Evolutionary conservation across 108 stramenopile species (phyloP), one percentile per base, ranked within the genome.

Genomic region (Thalassiosira profunda): DNA sequence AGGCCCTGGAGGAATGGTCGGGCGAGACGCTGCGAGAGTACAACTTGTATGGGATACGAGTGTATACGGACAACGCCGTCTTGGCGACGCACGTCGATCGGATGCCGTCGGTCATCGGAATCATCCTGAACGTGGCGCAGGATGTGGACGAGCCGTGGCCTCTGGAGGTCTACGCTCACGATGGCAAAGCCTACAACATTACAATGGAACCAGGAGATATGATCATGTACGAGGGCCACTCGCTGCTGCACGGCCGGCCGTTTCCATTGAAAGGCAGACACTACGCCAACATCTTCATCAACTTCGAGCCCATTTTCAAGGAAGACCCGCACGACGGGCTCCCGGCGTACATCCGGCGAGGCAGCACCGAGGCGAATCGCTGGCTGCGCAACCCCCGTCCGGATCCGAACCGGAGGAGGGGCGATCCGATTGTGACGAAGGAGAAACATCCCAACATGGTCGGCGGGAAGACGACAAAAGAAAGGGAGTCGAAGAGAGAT

Each of bases 61-160:
- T 70, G 24, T 91, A 91, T 66, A 69, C 46, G 6, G 33, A 35
- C 26, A 81, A 73, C 2, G 47, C 82, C 17, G 53, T 89, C 4
- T 58, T 91, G 43, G 72, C 83, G 21, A 64, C 79, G 5, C 88
- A 88, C 46, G 88, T 91, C 12, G 92, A 94, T 61, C 69, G 83
- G 17, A 56, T 93, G 42, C 93, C 98, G 14, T 75, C 96, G 42
- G 96, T 97, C 4, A 74, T 78, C 18, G 87, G 86, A 1, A 95
- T 92, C 2, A 96, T 98, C 35, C 88, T 97, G 61, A 97, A 95
- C 75, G 90, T 96, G 20, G 93, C 76, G 60, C 95, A 98, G 79
- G 96, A 97, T 72, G 90, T 89, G 23, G 92, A 95, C 62, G 94
- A 98, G 77, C 84, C 86, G 10, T 92, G 98, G 76, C 63, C 63